These are phyloP conservation scores for Parastagonospora avenae DNA, from an alignment of 2,329 filamentous ascomycete genomes.

Conservation along the genomic window DNA sequence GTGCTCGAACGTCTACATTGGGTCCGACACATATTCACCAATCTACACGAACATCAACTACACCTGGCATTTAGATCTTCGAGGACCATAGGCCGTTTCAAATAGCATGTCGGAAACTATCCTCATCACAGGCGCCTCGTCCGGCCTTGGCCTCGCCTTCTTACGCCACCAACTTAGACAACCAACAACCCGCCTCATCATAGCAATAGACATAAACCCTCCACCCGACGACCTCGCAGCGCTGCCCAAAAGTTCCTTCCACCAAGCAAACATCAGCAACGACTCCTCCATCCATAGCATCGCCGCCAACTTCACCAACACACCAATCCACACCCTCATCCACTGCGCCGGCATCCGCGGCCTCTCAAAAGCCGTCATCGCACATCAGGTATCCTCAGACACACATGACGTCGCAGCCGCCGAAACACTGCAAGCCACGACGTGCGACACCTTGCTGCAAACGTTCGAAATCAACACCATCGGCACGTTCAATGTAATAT, in stretches of 20 bases:
- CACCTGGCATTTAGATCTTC: neutral
- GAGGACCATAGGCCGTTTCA: neutral
- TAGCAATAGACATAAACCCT: conserved; percentile 27
- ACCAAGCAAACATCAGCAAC: conserved; percentile 17
- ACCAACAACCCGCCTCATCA: conserved; percentile 10
- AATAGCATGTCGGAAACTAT: conserved; percentile 60
- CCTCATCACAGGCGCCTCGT: conserved; percentile 90
- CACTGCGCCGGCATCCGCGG: conserved; percentile 54
- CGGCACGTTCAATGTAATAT: conserved; percentile 50
- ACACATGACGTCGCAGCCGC: conserved; percentile 45
- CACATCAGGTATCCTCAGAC: neutral
- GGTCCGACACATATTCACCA: conserved; percentile 1
- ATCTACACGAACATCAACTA: conserved; percentile 7
- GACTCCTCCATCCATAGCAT: conserved; percentile 7
- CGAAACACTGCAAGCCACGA: conserved; percentile 51
- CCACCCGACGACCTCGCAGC: conserved; percentile 2
- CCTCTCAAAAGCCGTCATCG: conserved; percentile 41
- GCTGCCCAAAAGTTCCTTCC: conserved; percentile 9
- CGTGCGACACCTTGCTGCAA: conserved; percentile 43
- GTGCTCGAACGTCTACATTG: no score
- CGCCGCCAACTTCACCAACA: conserved; percentile 12
- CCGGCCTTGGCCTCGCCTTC: conserved; percentile 80
- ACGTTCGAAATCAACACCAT: conserved; percentile 51
- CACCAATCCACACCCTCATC: conserved; percentile 47
- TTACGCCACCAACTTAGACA: conserved; percentile 29